phyloP scores from a whole-genome alignment of 345 rosid species.

The Fremontodendron californicum region DNA sequence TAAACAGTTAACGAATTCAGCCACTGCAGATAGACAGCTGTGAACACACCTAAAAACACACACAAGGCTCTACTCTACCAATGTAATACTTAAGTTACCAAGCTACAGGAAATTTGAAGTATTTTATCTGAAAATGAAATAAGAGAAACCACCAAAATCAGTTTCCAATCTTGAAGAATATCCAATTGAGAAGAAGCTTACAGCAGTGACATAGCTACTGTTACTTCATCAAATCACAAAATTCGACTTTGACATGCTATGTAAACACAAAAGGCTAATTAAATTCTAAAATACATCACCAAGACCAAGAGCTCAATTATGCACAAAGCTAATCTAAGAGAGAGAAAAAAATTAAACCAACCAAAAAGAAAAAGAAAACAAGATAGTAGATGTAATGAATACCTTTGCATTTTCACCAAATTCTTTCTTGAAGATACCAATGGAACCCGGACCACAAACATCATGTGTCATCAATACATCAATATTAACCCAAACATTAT shows the following conservation, averaged over 20 bases:
- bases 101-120: neutral
- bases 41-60: neutral
- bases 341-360: neutral
- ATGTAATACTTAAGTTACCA: neutral
- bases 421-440: conserved; percentile 88
- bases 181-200: neutral
- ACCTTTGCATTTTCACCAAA: conserved; percentile 92
- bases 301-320: neutral
- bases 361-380: neutral
- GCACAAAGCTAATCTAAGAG: neutral
- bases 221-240: neutral
- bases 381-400: neutral
- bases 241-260: neutral
- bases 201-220: neutral
- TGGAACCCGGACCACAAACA: conserved; percentile 92
- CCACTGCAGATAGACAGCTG: neutral
- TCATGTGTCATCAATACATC: conserved; percentile 96
- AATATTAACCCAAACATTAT: conserved; percentile 89
- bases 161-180: neutral
- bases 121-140: neutral
- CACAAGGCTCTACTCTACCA: neutral
- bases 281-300: neutral
- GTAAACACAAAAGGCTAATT: neutral
- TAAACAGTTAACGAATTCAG: neutral
- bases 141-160: neutral